Evolutionary conservation across 2,329 filamentous ascomycete species (phyloP).

Genomic region (Alternaria gaisen): DNA sequence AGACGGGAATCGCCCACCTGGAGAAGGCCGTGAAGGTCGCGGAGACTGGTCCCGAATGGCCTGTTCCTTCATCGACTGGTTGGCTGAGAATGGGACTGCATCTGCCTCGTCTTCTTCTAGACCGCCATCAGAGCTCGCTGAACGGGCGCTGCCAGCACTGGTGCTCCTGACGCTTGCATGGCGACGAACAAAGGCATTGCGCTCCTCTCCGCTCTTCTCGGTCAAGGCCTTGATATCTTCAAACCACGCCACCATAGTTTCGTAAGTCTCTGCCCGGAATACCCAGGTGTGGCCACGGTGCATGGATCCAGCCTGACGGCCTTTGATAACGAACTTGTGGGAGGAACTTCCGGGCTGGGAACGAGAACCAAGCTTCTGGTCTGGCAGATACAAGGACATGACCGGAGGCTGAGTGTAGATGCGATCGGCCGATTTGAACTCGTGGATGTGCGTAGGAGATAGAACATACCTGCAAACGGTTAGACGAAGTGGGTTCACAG

Average conservation of each 20-base stretch:
- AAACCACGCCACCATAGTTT: conserved; percentile 98
- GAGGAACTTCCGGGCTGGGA: conserved; percentile 83
- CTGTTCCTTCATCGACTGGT: conserved; percentile 55
- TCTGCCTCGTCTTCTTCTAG: conserved; percentile 68
- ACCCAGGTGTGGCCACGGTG: conserved; percentile 80
- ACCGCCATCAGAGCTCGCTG: conserved; percentile 56
- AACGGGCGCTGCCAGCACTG: conserved; percentile 68
- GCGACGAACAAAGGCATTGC: conserved; percentile 83
- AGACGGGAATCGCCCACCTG: conserved; percentile 96
- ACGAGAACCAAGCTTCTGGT: conserved; percentile 94
- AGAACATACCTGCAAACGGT: conserved; percentile 78
- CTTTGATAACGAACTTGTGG: conserved; percentile 98
- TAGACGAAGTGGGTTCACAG: conserved; percentile 6
- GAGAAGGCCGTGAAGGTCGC: conserved; percentile 74
- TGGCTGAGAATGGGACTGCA: conserved; percentile 70
- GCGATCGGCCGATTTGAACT: conserved; percentile 98
- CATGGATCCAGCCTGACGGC: conserved; percentile 90
- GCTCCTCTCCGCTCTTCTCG: conserved; percentile 87
- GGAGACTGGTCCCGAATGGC: conserved; percentile 45
- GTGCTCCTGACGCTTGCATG: conserved; percentile 81
- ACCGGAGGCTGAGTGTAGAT: conserved; percentile 81
- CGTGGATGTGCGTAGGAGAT: conserved; percentile 94
- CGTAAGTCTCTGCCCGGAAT: conserved; percentile 74
- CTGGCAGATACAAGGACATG: conserved; percentile 94
- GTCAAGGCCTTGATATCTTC: conserved; percentile 91